Conservation (phyloP, 176 grass and related monocot species). For the Oropetium thomaeum region DNA sequence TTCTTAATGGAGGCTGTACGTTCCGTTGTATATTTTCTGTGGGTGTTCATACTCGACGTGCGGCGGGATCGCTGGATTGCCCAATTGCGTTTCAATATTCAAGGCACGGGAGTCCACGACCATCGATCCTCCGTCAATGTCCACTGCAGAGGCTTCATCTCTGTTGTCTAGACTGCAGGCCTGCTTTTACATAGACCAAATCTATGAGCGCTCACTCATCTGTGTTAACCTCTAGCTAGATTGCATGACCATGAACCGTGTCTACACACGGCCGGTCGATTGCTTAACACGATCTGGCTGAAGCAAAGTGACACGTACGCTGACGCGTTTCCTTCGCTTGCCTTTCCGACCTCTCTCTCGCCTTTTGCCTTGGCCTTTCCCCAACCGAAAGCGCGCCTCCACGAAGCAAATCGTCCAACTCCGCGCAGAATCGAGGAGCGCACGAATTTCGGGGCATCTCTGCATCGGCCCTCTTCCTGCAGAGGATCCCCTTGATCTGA, state of each 20-base stretch:
- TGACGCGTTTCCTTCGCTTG: neutral
- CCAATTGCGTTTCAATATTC: neutral
- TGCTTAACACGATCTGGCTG: neutral
- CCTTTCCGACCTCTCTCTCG: neutral
- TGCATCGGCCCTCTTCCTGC: neutral
- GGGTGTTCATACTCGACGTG: neutral
- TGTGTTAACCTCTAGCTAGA: neutral
- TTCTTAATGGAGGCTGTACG: neutral
- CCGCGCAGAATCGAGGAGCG: neutral
- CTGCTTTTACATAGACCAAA: no score
- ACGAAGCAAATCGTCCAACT: conserved; percentile 23
- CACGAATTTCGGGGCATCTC: neutral
- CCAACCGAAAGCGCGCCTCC: conserved; percentile 16
- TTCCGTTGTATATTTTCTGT: neutral
- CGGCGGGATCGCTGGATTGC: neutral
- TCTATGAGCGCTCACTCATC: no score
- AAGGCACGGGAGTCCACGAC: neutral
- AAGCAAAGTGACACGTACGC: neutral
- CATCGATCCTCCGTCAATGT: neutral
- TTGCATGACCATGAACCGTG: neutral
- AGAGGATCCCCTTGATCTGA: neutral
- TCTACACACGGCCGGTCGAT: neutral
- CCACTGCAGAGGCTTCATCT: no score
- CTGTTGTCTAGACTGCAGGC: neutral
- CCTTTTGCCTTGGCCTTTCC: neutral